Evolutionary conservation across 768 basidiomycete species (phyloP), one percentile per base, ranked within the genome.

Genomic region (Chiua virens): DNA sequence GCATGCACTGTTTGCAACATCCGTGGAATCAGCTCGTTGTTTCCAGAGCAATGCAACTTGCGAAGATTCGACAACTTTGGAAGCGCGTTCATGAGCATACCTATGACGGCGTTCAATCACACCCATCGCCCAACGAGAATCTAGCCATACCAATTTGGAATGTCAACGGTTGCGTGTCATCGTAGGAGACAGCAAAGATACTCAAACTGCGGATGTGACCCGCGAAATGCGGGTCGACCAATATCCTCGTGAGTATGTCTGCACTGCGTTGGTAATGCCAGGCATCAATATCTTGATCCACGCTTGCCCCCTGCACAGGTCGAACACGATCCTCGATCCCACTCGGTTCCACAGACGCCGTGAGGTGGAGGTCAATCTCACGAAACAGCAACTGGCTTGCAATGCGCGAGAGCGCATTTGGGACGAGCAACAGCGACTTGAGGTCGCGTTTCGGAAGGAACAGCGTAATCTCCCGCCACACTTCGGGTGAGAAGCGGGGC

Each of bases 61-160:
- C 78, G 73, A 32, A 88, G 71, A 56, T 81, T 85, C 44, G 68
- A 66, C 25, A 88, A 63, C 59, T 82, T 84, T 9, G 85, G 83
- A 10, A 89, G 71, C 4, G 83, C 82, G 40, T 87, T 88, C 18
- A 80, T 77, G 47, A 88, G 69, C 80, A 88, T 87, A 23, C 84
- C 85, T 85, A 21, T 1, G 17, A 42, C 34, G 11, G 22, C 27
- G 18, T 30, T 54, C 36, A 53, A 6, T 27, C 28, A 41, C n/a
- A 44, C 10, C 28, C 21, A 44, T 10, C 18, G 18, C 18, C 9
- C 17, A 49, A 32, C 27, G 25, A 32, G 23, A 8, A 42, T 15
- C 47, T 8, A 5, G 13, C 50, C 69, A 15, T 57, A 86, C 85
- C 82, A 21, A 79, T 81, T 67, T 86, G 84, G 64, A 87, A 88